Evolutionary conservation across 306 rosid species (phyloP), one percentile per base, ranked within the genome.

Genomic region (Trifolium dubium): DNA sequence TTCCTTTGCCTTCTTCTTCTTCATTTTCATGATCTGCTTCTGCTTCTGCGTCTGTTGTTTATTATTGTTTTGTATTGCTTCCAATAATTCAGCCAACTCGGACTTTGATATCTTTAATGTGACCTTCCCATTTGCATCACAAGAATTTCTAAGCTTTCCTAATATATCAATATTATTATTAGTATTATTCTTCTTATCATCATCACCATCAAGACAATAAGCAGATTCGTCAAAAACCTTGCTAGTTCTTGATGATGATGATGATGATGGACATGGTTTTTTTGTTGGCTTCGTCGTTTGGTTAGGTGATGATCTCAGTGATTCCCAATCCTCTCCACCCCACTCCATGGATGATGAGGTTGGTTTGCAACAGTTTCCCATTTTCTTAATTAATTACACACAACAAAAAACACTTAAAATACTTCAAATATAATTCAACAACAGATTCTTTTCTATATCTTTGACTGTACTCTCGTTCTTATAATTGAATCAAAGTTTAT

Each of bases 61-160:
- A 37, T 63, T 10, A 65, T 6, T 65, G 2, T 5, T 65, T 69
- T 64, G 78, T 13, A 53, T 19, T 0, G 31, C 78, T 55, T 67
- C 86, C 41, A 86, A 43, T 55, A 92, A 61, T 56, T 80, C 72
- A 28, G 64, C 83, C 18, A 89, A 64, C 72, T 92, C 90, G 69
- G 66, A 73, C 80, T 85, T 92, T 4, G 89, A 69, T 29, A 92
- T 85, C 84, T 19, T 86, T 11, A 92, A 79, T 82, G 74, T 92
- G 51, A 92, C 80, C 68, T 72, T 85, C 35, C 83, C 78, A 35
- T 35, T 50, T 0, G 6, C 50, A 39, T 58, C 77, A n/a, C 62
- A 51, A 72, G 73, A 17, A 55, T 32, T 19, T 74, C 68, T 70
- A 13, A 12, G 63, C 34, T 31, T 75, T 6, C 51, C 77, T 1